A percentile compares a stretch with the other conserved stretches of the same genome.
These are phyloP conservation scores for Pelargonium myrrhifolium DNA, from an alignment of 441 rosid species.

Conservation along the genomic window DNA sequence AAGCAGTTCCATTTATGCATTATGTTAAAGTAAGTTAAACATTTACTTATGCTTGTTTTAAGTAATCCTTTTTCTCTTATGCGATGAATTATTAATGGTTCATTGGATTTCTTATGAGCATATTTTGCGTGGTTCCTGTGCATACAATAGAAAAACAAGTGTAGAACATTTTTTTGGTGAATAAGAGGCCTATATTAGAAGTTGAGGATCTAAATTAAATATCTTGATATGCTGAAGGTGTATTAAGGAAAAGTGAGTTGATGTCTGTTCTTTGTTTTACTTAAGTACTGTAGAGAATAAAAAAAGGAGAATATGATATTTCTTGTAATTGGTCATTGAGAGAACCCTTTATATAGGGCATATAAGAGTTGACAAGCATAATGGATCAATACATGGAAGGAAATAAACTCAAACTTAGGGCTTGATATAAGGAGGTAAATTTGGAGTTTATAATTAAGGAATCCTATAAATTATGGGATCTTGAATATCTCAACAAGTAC, in stretches of 20 bases:
- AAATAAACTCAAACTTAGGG: no score
- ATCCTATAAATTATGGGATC: no score
- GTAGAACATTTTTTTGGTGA: background rate
- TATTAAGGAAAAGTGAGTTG: background rate
- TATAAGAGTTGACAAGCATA: no score
- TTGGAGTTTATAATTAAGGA: no score
- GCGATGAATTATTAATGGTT: conserved; percentile 1
- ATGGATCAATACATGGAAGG: no score
- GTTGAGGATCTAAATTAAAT: background rate
- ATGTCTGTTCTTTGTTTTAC: background rate
- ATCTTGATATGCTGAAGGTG: background rate
- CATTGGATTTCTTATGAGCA: background rate
- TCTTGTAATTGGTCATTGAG: no score
- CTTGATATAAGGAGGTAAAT: no score
- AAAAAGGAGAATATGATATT: no score
- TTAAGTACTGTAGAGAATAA: background rate
- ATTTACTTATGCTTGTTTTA: background rate
- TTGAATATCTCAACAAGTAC: background rate
- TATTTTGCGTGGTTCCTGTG: background rate
- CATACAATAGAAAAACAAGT: background rate
- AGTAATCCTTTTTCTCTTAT: conserved; percentile 2
- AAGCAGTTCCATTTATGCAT: conserved; percentile 54
- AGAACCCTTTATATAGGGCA: no score
- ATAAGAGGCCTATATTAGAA: background rate
- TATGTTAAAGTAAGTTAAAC: conserved; percentile 48